A percentile compares a stretch with the other conserved stretches of the same genome.
Evolutionary conservation across 306 rosid genomes (phyloP).

Genomic region (Prunus salicina): DNA sequence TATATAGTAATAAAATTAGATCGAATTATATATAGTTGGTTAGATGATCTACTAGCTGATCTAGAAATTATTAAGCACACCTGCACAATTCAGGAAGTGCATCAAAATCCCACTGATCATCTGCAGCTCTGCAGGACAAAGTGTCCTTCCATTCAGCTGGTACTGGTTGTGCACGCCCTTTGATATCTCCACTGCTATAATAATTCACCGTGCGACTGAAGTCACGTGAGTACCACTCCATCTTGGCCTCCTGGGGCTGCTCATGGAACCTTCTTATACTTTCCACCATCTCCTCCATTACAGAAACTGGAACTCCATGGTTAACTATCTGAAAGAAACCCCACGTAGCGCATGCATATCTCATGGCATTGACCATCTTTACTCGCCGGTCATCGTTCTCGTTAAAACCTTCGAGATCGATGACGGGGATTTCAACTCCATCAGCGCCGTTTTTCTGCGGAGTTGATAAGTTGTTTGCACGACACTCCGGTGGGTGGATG

Average conservation of each 20-base stretch:
- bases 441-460: neutral
- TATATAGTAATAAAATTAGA: neutral
- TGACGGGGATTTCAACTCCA: neutral
- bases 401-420: slow-evolving; percentile 51
- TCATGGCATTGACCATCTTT: slow-evolving; percentile 30
- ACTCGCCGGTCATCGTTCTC: slow-evolving; percentile 25
- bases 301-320: slow-evolving; percentile 38
- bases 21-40: neutral
- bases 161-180: slow-evolving; percentile 13
- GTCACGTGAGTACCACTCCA: slow-evolving; percentile 36
- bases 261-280: slow-evolving; percentile 38
- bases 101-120: neutral
- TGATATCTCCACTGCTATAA: slow-evolving; percentile 42
- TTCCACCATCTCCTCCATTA: slow-evolving; percentile 28
- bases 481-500: slow-evolving; percentile 50
- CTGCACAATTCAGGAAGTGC: slow-evolving; percentile 17
- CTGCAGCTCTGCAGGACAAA: neutral
- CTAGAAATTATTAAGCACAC: neutral
- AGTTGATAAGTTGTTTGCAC: neutral
- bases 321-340: slow-evolving; percentile 61
- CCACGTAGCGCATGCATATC: slow-evolving; percentile 39
- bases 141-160: slow-evolving; percentile 21
- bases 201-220: slow-evolving; percentile 17
- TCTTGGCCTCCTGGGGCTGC: slow-evolving; percentile 41
- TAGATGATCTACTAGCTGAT: neutral